These are phyloP conservation scores for Scheffersomyces ergatensis DNA, from an alignment of 805 yeast species.

Conservation along the genomic window DNA sequence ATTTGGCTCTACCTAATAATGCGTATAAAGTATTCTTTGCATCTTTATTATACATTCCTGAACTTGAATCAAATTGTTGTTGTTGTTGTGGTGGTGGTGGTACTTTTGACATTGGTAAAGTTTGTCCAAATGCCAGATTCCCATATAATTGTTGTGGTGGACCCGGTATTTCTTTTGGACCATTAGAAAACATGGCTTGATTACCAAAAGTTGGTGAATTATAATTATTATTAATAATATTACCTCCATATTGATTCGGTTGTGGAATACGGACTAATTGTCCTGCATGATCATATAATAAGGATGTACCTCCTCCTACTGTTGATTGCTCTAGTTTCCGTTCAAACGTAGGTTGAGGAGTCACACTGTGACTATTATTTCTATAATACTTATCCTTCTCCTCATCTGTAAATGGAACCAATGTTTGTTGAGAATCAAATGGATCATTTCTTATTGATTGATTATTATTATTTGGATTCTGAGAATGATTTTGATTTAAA, in stretches of 20 bases:
- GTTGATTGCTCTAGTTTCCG: not conserved
- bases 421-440: not conserved
- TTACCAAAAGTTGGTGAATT: not conserved
- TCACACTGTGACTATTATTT: not conserved
- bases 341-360: not conserved
- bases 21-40: constrained; percentile 32
- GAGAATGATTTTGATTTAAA: not conserved
- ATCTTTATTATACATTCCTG: constrained; percentile 12
- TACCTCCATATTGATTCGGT: not conserved
- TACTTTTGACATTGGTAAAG: not conserved
- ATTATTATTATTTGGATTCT: not conserved
- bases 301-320: not conserved
- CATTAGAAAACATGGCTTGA: too few species aligned
- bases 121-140: too few species aligned
- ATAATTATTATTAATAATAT: too few species aligned
- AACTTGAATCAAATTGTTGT: not conserved
- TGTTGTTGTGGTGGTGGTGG: not conserved
- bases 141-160: too few species aligned
- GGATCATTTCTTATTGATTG: not conserved
- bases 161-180: too few species aligned
- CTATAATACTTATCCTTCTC: not conserved
- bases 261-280: not conserved
- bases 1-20: constrained; percentile 16
- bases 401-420: not conserved
- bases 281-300: not conserved